Evolutionary conservation across 495 filamentous ascomycete genomes (phyloP).

Genomic region (Hypoxylon trugodes): DNA sequence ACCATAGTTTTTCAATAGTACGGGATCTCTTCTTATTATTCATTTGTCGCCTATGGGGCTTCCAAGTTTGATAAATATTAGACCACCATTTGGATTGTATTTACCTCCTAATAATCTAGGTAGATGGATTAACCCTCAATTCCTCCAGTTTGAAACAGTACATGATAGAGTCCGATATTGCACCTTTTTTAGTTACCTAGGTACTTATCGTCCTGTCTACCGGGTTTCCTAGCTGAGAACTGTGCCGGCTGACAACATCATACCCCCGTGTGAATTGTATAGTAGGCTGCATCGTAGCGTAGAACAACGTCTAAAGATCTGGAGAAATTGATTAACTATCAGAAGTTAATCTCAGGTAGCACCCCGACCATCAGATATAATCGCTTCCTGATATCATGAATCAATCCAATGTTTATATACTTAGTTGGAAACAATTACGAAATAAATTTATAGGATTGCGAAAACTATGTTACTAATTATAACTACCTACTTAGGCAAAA

Average conservation of each 20-base stretch:
- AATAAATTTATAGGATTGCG: too few relatives aligned
- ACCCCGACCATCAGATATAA: conserved; percentile 8
- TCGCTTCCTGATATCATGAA: conserved; percentile 14
- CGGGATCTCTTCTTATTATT: conserved; percentile 10
- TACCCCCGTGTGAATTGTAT: neutral
- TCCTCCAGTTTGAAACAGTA: neutral
- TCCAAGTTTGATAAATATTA: conserved; percentile 1
- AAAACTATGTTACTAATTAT: conserved; percentile 10
- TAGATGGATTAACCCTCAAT: neutral
- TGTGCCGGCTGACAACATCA: conserved; percentile 28
- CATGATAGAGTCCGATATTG: conserved; percentile 23
- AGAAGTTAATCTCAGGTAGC: conserved; percentile 3
- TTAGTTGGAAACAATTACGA: neutral
- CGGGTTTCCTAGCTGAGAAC: conserved; percentile 37
- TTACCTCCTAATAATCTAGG: conserved; percentile 6
- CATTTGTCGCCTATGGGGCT: conserved; percentile 15
- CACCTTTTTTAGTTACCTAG: conserved; percentile 14
- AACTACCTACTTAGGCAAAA: neutral
- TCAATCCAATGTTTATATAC: neutral
- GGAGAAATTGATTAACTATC: conserved; percentile 4
- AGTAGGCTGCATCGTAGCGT: conserved; percentile 7
- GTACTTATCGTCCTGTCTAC: conserved; percentile 10
- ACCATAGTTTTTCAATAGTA: conserved; percentile 6
- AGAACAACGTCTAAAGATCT: conserved; percentile 23
- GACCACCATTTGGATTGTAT: conserved; percentile 10